A percentile compares a stretch with the other conserved stretches of the same genome.
phyloP scores from a whole-genome alignment of 1,139 yeast genomes.

The Suhomyces panamericanus region DNA sequence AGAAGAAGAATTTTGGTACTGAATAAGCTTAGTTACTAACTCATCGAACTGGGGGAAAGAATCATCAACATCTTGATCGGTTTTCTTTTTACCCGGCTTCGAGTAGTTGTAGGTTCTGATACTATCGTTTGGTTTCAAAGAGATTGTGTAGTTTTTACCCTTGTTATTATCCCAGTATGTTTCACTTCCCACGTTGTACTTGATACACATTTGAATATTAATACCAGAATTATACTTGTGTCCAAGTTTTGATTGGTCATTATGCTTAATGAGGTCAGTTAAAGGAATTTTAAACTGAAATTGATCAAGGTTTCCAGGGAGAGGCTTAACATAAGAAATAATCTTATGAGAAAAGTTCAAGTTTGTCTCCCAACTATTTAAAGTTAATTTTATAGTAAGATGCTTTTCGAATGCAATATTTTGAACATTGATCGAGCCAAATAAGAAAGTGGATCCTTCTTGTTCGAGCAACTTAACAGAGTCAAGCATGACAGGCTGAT shows the following conservation, averaged over 20 bases:
- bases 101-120: constrained; percentile 19
- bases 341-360: constrained; percentile 28
- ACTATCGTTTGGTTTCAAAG: constrained; percentile 21
- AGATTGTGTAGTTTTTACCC: constrained; percentile 30
- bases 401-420: constrained; percentile 43
- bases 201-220: constrained; percentile 22
- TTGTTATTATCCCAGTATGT: constrained; percentile 27
- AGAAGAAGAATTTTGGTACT: constrained; percentile 13
- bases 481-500: constrained; percentile 8
- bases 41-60: constrained; percentile 29
- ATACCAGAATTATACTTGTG: constrained; percentile 10
- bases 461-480: constrained; percentile 10
- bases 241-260: neutral
- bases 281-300: constrained; percentile 40
- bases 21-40: constrained; percentile 22
- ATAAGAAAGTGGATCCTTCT: constrained; percentile 9
- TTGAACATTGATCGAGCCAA: constrained; percentile 37
- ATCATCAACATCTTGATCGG: constrained; percentile 10
- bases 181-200: constrained; percentile 18
- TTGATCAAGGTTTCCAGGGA: constrained; percentile 34
- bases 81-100: constrained; percentile 1
- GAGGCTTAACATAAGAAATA: constrained; percentile 26
- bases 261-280: constrained; percentile 23
- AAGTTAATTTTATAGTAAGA: constrained; percentile 37
- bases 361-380: constrained; percentile 40